phyloP scores from a whole-genome alignment of 208 protist genomes.

The Wallacemonas rigidus region DNA sequence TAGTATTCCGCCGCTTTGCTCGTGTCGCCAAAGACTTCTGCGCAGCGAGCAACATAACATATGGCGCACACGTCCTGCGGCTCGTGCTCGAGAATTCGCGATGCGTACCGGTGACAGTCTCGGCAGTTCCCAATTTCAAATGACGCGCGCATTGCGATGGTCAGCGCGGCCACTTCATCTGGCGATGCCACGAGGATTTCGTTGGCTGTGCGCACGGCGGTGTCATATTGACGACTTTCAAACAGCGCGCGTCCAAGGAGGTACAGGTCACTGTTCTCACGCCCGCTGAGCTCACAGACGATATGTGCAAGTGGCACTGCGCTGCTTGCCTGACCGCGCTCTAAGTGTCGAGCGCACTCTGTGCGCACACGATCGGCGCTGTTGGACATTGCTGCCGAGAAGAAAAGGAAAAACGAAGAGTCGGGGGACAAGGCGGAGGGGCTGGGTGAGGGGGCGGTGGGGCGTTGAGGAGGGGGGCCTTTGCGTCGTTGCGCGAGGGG shows the following conservation, averaged over 20 bases:
- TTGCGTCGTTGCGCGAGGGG: no score
- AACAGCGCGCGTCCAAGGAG: conserved; percentile 60
- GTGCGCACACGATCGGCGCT: conserved; percentile 19
- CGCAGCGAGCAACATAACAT: conserved; percentile 75
- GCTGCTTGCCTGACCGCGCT: conserved; percentile 60
- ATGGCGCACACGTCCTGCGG: conserved; percentile 51
- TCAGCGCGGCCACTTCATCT: conserved; percentile 36
- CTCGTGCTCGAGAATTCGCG: conserved; percentile 26
- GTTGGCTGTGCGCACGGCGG: conserved; percentile 46
- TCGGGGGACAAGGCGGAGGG: no score
- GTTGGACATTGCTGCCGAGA: conserved; percentile 21
- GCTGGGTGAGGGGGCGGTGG: no score
- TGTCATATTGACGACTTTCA: conserved; percentile 69
- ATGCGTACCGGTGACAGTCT: conserved; percentile 45
- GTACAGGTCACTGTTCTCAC: conserved; percentile 30
- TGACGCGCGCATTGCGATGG: conserved; percentile 63
- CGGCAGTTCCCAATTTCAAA: conserved; percentile 76
- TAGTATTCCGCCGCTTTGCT: conserved; percentile 66
- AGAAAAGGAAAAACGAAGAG: neutral
- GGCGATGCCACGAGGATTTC: conserved; percentile 25
- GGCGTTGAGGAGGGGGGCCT: no score
- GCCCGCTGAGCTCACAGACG: conserved; percentile 46
- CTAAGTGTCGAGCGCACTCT: conserved; percentile 39
- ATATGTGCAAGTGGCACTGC: conserved; percentile 70
- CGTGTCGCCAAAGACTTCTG: conserved; percentile 64